Conservation (phyloP, 495 filamentous ascomycete species). For the Penicillium atrosanguineum region DNA sequence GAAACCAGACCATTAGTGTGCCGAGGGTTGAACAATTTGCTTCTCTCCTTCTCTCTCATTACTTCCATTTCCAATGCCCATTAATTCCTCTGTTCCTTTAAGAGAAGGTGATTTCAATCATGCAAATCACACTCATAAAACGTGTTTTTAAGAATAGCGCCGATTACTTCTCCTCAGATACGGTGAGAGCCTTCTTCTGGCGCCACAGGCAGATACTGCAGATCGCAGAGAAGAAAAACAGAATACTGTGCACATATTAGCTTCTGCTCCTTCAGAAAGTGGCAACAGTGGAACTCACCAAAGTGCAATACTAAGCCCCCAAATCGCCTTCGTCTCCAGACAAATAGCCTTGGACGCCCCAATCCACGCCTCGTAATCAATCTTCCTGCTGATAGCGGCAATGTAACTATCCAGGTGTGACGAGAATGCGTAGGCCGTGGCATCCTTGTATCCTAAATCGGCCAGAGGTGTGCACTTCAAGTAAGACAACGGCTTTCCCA, state of each 20-base stretch:
- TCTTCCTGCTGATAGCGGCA: slow-evolving; percentile 35
- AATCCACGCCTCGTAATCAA: slow-evolving; percentile 61
- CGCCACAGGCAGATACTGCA: slow-evolving; percentile 59
- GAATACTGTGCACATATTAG: slow-evolving; percentile 45
- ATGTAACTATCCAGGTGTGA: slow-evolving; percentile 41
- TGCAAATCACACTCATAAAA: neutral
- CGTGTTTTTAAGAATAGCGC: neutral
- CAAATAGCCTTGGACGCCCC: slow-evolving; percentile 68
- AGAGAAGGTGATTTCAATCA: neutral
- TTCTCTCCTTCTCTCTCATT: neutral
- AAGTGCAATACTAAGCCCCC: slow-evolving; percentile 82
- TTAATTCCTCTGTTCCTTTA: neutral
- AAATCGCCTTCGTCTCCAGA: slow-evolving; percentile 82
- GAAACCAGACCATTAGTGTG: slow-evolving; percentile 1
- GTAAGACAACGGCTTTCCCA: slow-evolving; percentile 79
- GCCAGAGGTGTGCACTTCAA: slow-evolving; percentile 66
- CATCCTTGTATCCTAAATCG: slow-evolving; percentile 28
- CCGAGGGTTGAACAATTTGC: neutral
- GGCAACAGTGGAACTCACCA: slow-evolving; percentile 50
- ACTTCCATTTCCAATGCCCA: neutral
- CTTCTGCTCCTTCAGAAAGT: neutral
- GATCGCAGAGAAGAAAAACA: slow-evolving; percentile 66
- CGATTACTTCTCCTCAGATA: slow-evolving; percentile 23
- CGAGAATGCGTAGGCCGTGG: slow-evolving; percentile 45
- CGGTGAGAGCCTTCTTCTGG: slow-evolving; percentile 41